Percentiles rank a stretch among this genome's conserved stretches.
Evolutionary conservation across 352 stramenopile genomes (phyloP).

Genomic region (Pseudoperonospora humuli): DNA sequence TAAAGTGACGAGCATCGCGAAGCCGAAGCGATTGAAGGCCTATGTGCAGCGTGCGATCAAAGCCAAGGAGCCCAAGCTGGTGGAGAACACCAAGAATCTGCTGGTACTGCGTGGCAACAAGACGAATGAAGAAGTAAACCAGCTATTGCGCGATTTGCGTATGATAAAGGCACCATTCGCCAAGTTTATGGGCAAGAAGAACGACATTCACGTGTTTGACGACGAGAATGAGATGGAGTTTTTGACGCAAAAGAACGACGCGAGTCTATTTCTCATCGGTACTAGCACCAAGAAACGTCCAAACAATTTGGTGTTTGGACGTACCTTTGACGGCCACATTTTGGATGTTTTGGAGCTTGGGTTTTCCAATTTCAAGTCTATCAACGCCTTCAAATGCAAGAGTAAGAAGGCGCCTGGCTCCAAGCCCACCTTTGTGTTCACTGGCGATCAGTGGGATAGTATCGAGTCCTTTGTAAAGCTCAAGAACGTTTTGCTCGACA

Average conservation of each 20-base stretch:
- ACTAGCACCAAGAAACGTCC: slow-evolving; percentile 98
- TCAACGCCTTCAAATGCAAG: slow-evolving; percentile 91
- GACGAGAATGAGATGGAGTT: slow-evolving; percentile 91
- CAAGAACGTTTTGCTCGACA: slow-evolving; percentile 94
- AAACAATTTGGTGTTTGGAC: slow-evolving; percentile 96
- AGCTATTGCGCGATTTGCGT: slow-evolving; percentile 76
- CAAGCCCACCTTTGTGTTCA: slow-evolving; percentile 95
- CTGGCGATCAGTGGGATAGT: slow-evolving; percentile 91
- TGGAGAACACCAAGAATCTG: slow-evolving; percentile 88
- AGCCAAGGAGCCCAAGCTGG: slow-evolving; percentile 86
- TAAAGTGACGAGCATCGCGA: slow-evolving; percentile 59
- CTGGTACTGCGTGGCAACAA: slow-evolving; percentile 88
- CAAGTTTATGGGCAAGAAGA: slow-evolving; percentile 90
- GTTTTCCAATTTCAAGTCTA: slow-evolving; percentile 92
- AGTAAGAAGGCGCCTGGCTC: slow-evolving; percentile 89
- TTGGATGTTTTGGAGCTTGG: slow-evolving; percentile 98
- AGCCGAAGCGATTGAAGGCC: slow-evolving; percentile 77
- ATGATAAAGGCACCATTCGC: slow-evolving; percentile 83
- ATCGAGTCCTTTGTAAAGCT: slow-evolving; percentile 88
- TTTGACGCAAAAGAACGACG: slow-evolving; percentile 97
- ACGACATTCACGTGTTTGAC: slow-evolving; percentile 92
- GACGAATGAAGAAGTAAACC: slow-evolving; percentile 77
- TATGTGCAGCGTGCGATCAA: slow-evolving; percentile 78
- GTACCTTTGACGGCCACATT: slow-evolving; percentile 97
- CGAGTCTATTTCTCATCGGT: slow-evolving; percentile 92